phyloP scores from a whole-genome alignment of 2,329 filamentous ascomycete species.

The Colletotrichum phormii region DNA sequence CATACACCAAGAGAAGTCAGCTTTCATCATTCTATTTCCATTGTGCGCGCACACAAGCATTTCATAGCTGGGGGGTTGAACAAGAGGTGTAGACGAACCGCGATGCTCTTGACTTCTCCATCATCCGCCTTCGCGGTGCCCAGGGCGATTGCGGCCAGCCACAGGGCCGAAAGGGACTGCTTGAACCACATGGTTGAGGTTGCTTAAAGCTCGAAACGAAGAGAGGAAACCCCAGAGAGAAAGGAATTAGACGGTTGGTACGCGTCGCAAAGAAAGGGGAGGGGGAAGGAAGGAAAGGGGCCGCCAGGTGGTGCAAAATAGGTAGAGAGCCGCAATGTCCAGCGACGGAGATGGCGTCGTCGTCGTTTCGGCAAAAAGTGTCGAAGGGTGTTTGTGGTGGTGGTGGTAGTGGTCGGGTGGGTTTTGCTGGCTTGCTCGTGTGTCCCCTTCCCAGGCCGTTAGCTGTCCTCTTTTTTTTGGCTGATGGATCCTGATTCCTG shows the following conservation, averaged over 20 bases:
- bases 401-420: slow-evolving; percentile 25
- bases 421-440: slow-evolving; percentile 33
- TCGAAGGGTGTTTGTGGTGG: background rate
- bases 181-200: slow-evolving; percentile 58
- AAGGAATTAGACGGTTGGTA: background rate
- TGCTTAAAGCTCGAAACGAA: slow-evolving; percentile 18
- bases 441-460: slow-evolving; percentile 39
- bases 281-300: background rate
- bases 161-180: slow-evolving; percentile 58
- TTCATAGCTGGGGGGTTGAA: too few relatives aligned
- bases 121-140: slow-evolving; percentile 60
- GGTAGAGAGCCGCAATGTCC: slow-evolving; percentile 34
- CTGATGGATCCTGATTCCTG: slow-evolving; percentile 37
- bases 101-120: slow-evolving; percentile 61
- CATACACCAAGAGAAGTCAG: slow-evolving; percentile 35
- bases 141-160: slow-evolving; percentile 63
- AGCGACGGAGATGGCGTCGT: slow-evolving; percentile 36
- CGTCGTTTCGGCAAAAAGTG: slow-evolving; percentile 28
- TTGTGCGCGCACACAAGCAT: background rate
- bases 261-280: slow-evolving; percentile 4
- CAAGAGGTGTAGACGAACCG: slow-evolving; percentile 49
- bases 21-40: slow-evolving; percentile 5
- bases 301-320: slow-evolving; percentile 18
- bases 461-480: slow-evolving; percentile 43
- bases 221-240: slow-evolving; percentile 23